phyloP scores from a whole-genome alignment of 1,284 basidiomycete genomes.

The Ganoderma multipileum region DNA sequence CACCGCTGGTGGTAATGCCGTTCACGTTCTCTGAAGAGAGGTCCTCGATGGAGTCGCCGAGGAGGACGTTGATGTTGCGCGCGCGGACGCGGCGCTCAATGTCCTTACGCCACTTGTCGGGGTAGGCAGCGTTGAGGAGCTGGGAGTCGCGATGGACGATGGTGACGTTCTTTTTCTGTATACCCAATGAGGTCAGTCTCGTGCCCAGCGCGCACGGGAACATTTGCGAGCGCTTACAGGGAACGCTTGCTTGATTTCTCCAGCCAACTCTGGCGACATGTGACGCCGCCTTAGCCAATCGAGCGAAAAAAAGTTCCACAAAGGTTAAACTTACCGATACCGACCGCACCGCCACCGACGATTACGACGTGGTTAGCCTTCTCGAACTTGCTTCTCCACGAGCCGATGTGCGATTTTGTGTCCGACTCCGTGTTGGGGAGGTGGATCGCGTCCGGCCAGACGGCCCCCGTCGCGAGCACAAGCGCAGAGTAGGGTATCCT shows the following conservation, averaged over 20 bases:
- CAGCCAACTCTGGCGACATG: conserved; percentile 54
- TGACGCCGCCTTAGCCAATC: background rate
- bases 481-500: conserved; percentile 57
- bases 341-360: conserved; percentile 69
- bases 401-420: conserved; percentile 45
- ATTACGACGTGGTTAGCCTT: conserved; percentile 58
- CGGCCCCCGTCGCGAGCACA: conserved; percentile 62
- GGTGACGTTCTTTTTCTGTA: conserved; percentile 65
- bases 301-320: background rate
- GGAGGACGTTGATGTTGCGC: conserved; percentile 57
- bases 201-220: background rate
- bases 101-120: conserved; percentile 59
- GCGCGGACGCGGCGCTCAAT: conserved; percentile 49
- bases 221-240: conserved; percentile 40
- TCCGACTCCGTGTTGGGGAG: conserved; percentile 52
- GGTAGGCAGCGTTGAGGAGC: conserved; percentile 66
- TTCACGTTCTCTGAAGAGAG: conserved; percentile 37
- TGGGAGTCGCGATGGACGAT: conserved; percentile 61
- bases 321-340: conserved; percentile 52
- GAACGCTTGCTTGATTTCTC: conserved; percentile 61
- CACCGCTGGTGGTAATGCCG: conserved; percentile 57
- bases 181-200: background rate
- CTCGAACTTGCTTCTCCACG: conserved; percentile 54
- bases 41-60: conserved; percentile 61
- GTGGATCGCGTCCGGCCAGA: conserved; percentile 57